phyloP scores from a whole-genome alignment of 2,329 filamentous ascomycete genomes.

The Colletotrichum sp. region DNA sequence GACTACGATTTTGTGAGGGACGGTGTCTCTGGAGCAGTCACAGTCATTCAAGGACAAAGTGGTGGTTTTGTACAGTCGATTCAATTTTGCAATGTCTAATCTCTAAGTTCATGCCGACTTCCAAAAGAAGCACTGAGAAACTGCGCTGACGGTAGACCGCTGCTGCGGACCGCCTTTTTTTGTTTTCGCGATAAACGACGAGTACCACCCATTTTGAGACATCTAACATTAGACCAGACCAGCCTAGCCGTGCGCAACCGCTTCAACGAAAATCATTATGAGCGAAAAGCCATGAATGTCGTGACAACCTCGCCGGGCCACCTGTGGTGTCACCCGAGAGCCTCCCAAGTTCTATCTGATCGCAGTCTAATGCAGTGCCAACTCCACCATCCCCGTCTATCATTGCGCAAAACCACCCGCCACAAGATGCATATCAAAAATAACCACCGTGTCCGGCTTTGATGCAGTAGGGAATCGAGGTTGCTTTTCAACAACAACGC shows the following conservation, averaged over 20 bases:
- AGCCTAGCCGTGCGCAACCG: slow-evolving; percentile 17
- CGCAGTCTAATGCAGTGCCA: slow-evolving; percentile 34
- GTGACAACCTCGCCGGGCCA: slow-evolving; percentile 23
- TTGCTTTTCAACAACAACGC: slow-evolving; percentile 22
- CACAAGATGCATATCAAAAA: slow-evolving; percentile 24
- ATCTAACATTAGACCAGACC: slow-evolving; percentile 21
- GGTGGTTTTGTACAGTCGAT: neutral
- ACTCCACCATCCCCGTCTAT: slow-evolving; percentile 31
- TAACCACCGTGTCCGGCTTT: slow-evolving; percentile 24
- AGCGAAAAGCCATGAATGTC: slow-evolving; percentile 24
- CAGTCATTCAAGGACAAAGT: neutral
- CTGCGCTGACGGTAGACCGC: neutral
- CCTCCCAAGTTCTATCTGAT: slow-evolving; percentile 30
- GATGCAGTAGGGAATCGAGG: slow-evolving; percentile 23
- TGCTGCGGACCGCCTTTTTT: neutral
- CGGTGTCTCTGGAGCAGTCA: neutral
- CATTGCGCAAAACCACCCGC: slow-evolving; percentile 24
- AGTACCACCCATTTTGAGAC: slow-evolving; percentile 19
- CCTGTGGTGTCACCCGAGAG: slow-evolving; percentile 19
- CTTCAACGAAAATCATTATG: slow-evolving; percentile 21
- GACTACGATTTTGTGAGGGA: neutral
- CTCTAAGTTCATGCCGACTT: neutral
- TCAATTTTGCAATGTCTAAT: slow-evolving; percentile 16
- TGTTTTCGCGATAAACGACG: neutral
- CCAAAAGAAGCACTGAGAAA: neutral